phyloP scores from a whole-genome alignment of 345 rosid species.

The Hevea brasiliensis region DNA sequence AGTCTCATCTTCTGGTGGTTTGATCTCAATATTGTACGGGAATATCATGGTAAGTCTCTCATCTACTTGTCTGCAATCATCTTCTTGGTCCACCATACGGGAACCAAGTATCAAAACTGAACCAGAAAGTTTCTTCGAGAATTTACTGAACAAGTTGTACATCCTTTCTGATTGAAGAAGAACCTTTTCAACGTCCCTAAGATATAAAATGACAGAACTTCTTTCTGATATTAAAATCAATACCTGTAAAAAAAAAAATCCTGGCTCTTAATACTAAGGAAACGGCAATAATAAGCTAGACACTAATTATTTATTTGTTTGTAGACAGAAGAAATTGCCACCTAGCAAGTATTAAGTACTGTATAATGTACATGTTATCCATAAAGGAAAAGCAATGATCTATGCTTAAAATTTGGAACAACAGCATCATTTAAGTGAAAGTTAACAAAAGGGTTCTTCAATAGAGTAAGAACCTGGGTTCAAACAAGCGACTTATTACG shows the following conservation, averaged over 20 bases:
- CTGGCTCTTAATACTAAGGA: neutral
- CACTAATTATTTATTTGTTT: neutral
- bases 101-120: slow-evolving; percentile 84
- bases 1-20: slow-evolving; percentile 79
- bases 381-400: neutral
- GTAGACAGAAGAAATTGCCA: slow-evolving; percentile 1
- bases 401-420: no score
- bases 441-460: neutral
- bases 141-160: slow-evolving; percentile 58
- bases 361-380: no score
- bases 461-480: neutral
- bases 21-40: slow-evolving; percentile 75
- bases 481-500: neutral
- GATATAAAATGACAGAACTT: slow-evolving; percentile 62
- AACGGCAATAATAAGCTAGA: neutral
- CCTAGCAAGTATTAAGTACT: neutral
- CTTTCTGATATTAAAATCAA: slow-evolving; percentile 65
- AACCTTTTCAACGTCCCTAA: slow-evolving; percentile 78
- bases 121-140: slow-evolving; percentile 73
- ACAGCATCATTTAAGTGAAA: neutral
- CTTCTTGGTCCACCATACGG: slow-evolving; percentile 60
- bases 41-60: slow-evolving; percentile 56
- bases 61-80: slow-evolving; percentile 52
- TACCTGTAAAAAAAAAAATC: slow-evolving; percentile 45
- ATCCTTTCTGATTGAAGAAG: slow-evolving; percentile 72